A percentile compares a stretch with the other conserved stretches of the same genome.
Evolutionary conservation across 2,329 filamentous ascomycete genomes (phyloP).

Genomic region (Chaetoscypha palmicola): DNA sequence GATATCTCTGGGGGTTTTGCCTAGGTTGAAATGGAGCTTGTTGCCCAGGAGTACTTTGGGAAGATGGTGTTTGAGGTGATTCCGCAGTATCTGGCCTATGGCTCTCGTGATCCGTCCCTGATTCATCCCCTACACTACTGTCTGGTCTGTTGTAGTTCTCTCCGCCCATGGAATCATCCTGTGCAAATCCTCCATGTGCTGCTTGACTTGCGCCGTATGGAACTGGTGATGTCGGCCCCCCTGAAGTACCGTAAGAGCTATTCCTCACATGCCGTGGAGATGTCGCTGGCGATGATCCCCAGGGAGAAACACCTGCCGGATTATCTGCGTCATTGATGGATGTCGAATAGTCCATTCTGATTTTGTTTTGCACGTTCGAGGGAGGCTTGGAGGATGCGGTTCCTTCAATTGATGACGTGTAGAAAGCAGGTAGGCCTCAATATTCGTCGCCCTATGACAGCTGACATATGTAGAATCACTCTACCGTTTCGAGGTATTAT

Average conservation of each 20-base stretch:
- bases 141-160: constrained; percentile 23
- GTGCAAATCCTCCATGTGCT: constrained; percentile 20
- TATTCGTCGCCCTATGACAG: too few species aligned
- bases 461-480: too few species aligned
- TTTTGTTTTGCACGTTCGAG: neutral
- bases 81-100: constrained; percentile 27
- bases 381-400: neutral
- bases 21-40: constrained; percentile 28
- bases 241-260: constrained; percentile 23
- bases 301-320: constrained; percentile 53
- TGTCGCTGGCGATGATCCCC: constrained; percentile 38
- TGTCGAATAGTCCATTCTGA: constrained; percentile 58
- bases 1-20: constrained; percentile 31
- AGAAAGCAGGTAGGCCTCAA: too few species aligned
- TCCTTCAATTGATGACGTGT: too few species aligned
- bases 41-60: constrained; percentile 18
- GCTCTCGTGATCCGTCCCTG: constrained; percentile 23
- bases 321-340: constrained; percentile 51
- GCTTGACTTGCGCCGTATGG: constrained; percentile 21
- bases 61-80: constrained; percentile 21
- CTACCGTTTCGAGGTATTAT: too few species aligned
- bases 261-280: constrained; percentile 28
- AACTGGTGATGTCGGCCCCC: constrained; percentile 25
- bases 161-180: constrained; percentile 23
- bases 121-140: constrained; percentile 23